A percentile compares a stretch with the other conserved stretches of the same genome.
Evolutionary conservation across 768 basidiomycete genomes (phyloP).

Genomic region (Mycena belliarum): DNA sequence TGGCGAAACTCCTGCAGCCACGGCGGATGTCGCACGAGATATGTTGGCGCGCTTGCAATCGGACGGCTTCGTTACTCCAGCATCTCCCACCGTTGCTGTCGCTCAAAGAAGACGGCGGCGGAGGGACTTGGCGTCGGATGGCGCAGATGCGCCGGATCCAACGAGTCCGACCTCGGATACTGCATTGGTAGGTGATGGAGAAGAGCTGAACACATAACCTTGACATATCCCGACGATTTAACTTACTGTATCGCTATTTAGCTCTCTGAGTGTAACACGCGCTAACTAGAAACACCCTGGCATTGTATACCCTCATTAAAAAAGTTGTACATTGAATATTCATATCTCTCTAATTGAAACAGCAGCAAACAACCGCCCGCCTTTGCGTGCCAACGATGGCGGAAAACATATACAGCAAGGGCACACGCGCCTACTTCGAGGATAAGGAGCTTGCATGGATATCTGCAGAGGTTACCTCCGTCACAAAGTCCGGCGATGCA

Average conservation of each 20-base stretch:
- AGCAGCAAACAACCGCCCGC: background rate
- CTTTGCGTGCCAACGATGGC: constrained; percentile 53
- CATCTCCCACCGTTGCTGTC: constrained; percentile 47
- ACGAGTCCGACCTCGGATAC: constrained; percentile 1
- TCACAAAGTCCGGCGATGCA: constrained; percentile 66
- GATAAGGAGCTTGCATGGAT: constrained; percentile 96
- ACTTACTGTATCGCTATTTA: constrained; percentile 19
- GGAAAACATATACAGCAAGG: constrained; percentile 90
- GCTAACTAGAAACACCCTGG: too few relatives aligned
- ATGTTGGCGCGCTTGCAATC: constrained; percentile 77
- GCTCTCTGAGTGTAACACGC: background rate
- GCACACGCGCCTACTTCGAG: constrained; percentile 89
- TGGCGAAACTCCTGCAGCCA: constrained; percentile 28
- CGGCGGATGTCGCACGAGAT: constrained; percentile 63
- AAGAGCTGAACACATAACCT: constrained; percentile 1
- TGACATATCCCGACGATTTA: constrained; percentile 17
- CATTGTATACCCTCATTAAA: too few relatives aligned
- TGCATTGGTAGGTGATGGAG: constrained; percentile 7
- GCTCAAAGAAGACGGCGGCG: constrained; percentile 41
- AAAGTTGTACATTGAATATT: too few relatives aligned
- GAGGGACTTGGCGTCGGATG: constrained; percentile 24
- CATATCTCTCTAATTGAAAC: background rate
- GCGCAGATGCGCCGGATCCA: background rate
- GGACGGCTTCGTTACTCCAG: constrained; percentile 60
- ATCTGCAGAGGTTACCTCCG: constrained; percentile 77